phyloP scores from a whole-genome alignment of 2,329 filamentous ascomycete species.

The Apiospora kogelbergensis region DNA sequence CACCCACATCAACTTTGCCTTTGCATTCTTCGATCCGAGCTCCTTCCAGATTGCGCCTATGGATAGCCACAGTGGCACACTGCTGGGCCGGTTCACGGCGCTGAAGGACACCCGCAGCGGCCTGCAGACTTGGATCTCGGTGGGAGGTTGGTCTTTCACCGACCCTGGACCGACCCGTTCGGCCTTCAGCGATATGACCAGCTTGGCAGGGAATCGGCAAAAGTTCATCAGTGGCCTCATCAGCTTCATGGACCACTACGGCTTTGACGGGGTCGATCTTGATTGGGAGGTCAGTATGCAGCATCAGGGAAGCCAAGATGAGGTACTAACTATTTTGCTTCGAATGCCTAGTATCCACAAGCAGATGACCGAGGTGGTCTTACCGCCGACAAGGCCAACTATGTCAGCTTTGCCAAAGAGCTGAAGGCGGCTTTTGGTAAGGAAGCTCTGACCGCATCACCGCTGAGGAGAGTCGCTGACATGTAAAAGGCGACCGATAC shows the following conservation, averaged over 20 bases:
- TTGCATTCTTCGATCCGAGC: slow-evolving; percentile 32
- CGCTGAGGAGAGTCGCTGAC: too few species aligned
- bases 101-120: not conserved
- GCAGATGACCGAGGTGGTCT: slow-evolving; percentile 20
- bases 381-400: slow-evolving; percentile 19
- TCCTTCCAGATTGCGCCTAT: slow-evolving; percentile 30
- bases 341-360: slow-evolving; percentile 19
- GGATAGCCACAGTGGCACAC: slow-evolving; percentile 16
- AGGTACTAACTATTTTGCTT: too few species aligned
- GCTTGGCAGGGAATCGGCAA: slow-evolving; percentile 12
- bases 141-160: slow-evolving; percentile 35
- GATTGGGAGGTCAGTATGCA: too few species aligned
- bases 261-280: slow-evolving; percentile 25
- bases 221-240: slow-evolving; percentile 16
- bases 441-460: too few species aligned
- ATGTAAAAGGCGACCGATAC: too few species aligned
- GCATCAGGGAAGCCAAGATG: too few species aligned
- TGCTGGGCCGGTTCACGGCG: slow-evolving; percentile 29
- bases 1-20: slow-evolving; percentile 33
- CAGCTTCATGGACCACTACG: slow-evolving; percentile 18
- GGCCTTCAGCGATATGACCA: slow-evolving; percentile 19
- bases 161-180: slow-evolving; percentile 15
- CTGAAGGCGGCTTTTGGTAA: slow-evolving; percentile 18
- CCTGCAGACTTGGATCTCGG: slow-evolving; percentile 30
- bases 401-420: slow-evolving; percentile 45